These are phyloP conservation scores for Oenanthe javanica DNA, from an alignment of 140 eudicot genomes.

Conservation along the genomic window DNA sequence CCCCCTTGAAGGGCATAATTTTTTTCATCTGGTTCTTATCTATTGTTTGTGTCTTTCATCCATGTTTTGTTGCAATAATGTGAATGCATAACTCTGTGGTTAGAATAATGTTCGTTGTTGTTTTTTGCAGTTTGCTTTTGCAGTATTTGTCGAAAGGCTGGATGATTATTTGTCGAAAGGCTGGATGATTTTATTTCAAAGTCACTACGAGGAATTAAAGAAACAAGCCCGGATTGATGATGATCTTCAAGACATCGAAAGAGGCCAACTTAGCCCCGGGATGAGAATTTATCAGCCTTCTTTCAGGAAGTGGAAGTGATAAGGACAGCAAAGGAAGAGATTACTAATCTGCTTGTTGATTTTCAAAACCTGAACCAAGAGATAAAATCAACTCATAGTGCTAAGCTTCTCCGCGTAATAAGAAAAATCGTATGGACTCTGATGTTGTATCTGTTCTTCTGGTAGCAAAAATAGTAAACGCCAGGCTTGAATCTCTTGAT, in stretches of 20 bases:
- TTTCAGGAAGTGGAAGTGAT: slow-evolving; percentile 57
- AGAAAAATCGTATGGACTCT: slow-evolving; percentile 43
- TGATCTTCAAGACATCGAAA: slow-evolving; percentile 44
- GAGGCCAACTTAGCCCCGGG: slow-evolving; percentile 30
- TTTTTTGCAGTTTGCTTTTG: slow-evolving; percentile 31
- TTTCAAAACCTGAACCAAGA: slow-evolving; percentile 59
- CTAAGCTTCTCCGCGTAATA: slow-evolving; percentile 60
- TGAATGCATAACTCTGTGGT: no score
- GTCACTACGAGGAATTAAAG: slow-evolving; percentile 83
- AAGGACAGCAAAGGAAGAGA: slow-evolving; percentile 56
- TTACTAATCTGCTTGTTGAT: slow-evolving; percentile 46
- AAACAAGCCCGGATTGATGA: slow-evolving; percentile 55
- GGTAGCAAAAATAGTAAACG: slow-evolving; percentile 29
- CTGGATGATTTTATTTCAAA: slow-evolving; percentile 43
- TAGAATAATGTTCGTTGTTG: not conserved
- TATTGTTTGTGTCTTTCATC: no score
- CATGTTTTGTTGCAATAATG: no score
- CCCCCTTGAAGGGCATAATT: no score
- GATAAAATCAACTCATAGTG: slow-evolving; percentile 49
- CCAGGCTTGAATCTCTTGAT: slow-evolving; percentile 37
- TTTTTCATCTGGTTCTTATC: no score
- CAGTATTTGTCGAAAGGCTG: slow-evolving; percentile 33
- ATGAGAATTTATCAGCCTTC: slow-evolving; percentile 56
- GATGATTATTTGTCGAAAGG: no score
- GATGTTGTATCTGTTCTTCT: slow-evolving; percentile 39